Percentiles rank a stretch among this genome's conserved stretches.
Evolutionary conservation across 2,329 filamentous ascomycete species (phyloP).

Genomic region (Epicoccum sorghinum): DNA sequence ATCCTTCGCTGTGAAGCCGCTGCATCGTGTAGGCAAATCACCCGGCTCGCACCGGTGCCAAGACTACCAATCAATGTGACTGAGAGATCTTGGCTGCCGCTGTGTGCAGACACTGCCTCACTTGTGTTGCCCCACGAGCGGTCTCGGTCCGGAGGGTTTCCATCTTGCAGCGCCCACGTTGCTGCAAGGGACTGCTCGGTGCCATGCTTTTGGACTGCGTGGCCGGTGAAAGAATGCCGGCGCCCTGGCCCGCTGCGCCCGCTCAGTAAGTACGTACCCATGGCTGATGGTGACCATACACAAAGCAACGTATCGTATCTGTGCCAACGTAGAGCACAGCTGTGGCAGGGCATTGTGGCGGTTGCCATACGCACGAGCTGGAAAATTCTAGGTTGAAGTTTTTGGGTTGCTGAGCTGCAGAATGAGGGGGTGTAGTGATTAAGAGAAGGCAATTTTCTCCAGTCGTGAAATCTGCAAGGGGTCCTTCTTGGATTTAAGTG

Average conservation of each 20-base stretch:
- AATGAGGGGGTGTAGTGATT: too few species aligned
- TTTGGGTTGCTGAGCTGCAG: too few species aligned
- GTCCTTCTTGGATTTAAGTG: too few species aligned
- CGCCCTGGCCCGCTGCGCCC: not conserved
- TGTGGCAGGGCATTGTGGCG: not conserved
- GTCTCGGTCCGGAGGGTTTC: slow-evolving; percentile 10
- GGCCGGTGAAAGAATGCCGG: not conserved
- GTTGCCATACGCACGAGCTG: not conserved
- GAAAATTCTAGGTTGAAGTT: too few species aligned
- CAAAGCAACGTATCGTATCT: not conserved
- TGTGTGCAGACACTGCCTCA: slow-evolving; percentile 1
- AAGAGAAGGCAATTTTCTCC: too few species aligned
- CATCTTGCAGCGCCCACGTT: slow-evolving; percentile 1
- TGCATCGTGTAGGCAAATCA: slow-evolving; percentile 3
- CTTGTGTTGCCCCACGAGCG: slow-evolving; percentile 1
- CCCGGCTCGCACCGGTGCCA: slow-evolving; percentile 1
- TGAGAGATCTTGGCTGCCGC: not conserved
- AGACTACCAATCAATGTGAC: not conserved
- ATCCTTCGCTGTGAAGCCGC: not conserved
- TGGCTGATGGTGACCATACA: not conserved
- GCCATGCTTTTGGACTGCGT: not conserved
- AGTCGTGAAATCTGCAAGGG: too few species aligned
- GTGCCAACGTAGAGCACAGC: not conserved
- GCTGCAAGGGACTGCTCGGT: slow-evolving; percentile 5
- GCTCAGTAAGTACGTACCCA: not conserved